Evolutionary conservation across 371 early-diverging fungal genomes (phyloP).

Genomic region (Saksenaea vasiformis): DNA sequence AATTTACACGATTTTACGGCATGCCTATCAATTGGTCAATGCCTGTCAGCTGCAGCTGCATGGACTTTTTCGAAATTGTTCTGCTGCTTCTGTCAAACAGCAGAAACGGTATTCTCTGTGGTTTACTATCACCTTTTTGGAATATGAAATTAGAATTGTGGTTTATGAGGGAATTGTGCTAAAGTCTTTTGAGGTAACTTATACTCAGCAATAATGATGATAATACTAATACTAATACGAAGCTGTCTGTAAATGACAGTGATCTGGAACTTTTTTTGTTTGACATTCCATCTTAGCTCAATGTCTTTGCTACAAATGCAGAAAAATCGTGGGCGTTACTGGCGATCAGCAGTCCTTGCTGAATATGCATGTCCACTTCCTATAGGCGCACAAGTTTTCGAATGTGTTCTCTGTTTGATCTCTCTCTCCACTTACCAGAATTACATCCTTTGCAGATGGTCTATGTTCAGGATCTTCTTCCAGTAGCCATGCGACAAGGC

Average conservation of each 20-base stretch:
- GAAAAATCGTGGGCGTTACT: slow-evolving; percentile 31
- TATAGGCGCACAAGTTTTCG: background rate
- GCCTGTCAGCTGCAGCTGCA: too few relatives aligned
- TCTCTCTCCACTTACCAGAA: slow-evolving; percentile 24
- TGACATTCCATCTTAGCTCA: slow-evolving; percentile 6
- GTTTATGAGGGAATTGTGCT: too few relatives aligned
- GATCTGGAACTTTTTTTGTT: background rate
- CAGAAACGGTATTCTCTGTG: too few relatives aligned
- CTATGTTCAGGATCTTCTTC: slow-evolving; percentile 40
- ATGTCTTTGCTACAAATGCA: slow-evolving; percentile 31
- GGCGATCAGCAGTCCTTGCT: slow-evolving; percentile 34
- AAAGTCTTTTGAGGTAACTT: too few relatives aligned
- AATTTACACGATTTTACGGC: too few relatives aligned
- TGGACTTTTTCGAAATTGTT: too few relatives aligned
- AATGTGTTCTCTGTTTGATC: background rate
- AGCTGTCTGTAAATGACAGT: too few relatives aligned
- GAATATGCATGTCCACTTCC: slow-evolving; percentile 47
- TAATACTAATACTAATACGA: background rate
- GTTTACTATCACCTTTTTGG: too few relatives aligned
- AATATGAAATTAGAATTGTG: background rate
- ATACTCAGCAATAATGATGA: background rate
- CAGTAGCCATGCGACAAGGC: slow-evolving; percentile 52
- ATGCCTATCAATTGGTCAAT: too few relatives aligned
- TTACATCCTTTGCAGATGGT: slow-evolving; percentile 39
- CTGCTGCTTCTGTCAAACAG: too few relatives aligned